phyloP scores from a whole-genome alignment of 495 filamentous ascomycete species.

The Glonium stellatum region DNA sequence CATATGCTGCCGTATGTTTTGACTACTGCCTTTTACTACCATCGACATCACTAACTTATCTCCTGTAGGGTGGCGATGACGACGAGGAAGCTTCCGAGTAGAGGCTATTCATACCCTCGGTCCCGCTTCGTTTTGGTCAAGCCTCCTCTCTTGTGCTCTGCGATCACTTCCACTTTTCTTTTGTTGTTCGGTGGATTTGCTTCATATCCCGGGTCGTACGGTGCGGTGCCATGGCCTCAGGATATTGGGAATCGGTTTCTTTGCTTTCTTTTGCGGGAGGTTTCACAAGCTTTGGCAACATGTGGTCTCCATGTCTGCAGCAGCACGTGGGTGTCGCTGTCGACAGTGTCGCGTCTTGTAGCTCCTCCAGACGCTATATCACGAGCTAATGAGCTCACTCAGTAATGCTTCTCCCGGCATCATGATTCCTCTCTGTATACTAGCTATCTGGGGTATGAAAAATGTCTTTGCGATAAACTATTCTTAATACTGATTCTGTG shows the following conservation, averaged over 20 bases:
- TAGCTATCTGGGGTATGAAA: slow-evolving; percentile 2
- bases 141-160: background rate
- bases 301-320: background rate
- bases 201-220: slow-evolving; percentile 10
- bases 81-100: slow-evolving; percentile 30
- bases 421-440: slow-evolving; percentile 5
- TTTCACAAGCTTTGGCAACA: background rate
- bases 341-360: background rate
- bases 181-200: slow-evolving; percentile 4
- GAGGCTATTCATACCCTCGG: background rate
- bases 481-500: background rate
- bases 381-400: background rate
- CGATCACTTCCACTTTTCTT: slow-evolving; percentile 2
- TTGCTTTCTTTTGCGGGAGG: slow-evolving; percentile 8
- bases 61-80: slow-evolving; percentile 15
- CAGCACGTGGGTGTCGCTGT: background rate
- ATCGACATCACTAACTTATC: slow-evolving; percentile 4
- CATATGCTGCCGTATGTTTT: slow-evolving; percentile 51
- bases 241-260: slow-evolving; percentile 18
- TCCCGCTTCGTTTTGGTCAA: background rate
- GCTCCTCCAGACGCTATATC: background rate
- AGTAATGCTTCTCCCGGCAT: slow-evolving; percentile 1
- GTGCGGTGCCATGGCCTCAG: slow-evolving; percentile 17
- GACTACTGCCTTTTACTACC: background rate
- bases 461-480: background rate